Conservation (phyloP, 148 eudicot genomes). For the Polygonum aviculare region DNA sequence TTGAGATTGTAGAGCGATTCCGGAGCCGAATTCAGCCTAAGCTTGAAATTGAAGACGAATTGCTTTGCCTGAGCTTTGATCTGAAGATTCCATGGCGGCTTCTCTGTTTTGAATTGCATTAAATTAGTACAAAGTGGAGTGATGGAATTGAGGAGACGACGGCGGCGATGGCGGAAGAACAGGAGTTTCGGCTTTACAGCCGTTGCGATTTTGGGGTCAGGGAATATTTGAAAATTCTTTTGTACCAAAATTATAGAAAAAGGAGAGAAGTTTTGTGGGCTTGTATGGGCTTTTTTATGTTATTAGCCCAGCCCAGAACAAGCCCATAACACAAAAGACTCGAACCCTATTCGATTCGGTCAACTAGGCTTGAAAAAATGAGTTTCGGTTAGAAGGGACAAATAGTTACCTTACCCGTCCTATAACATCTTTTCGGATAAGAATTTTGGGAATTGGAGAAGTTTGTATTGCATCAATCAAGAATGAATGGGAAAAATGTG, state of each 20-base stretch:
- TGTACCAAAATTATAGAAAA: background rate
- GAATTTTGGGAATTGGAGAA: too few species aligned
- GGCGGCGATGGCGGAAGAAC: background rate
- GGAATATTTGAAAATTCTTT: background rate
- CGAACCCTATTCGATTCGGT: too few species aligned
- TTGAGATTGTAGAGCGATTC: conserved; percentile 3
- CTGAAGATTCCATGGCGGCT: background rate
- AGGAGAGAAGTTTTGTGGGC: background rate
- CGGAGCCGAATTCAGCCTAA: background rate
- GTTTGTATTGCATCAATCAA: too few species aligned
- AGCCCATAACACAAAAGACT: background rate
- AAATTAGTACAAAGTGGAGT: background rate
- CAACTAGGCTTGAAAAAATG: too few species aligned
- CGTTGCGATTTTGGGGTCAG: background rate
- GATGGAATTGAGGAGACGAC: background rate
- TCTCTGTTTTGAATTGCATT: background rate
- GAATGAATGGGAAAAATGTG: too few species aligned
- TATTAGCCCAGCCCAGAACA: background rate
- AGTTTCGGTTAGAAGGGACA: too few species aligned
- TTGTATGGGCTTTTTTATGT: background rate
- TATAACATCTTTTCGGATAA: too few species aligned
- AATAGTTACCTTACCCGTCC: too few species aligned
- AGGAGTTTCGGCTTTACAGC: background rate
- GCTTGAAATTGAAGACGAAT: conserved; percentile 3
- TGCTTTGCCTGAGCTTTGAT: conserved; percentile 1